These are phyloP conservation scores for Pseudogymnoascus sp. DNA, from an alignment of 2,329 filamentous ascomycete species.

Conservation along the genomic window DNA sequence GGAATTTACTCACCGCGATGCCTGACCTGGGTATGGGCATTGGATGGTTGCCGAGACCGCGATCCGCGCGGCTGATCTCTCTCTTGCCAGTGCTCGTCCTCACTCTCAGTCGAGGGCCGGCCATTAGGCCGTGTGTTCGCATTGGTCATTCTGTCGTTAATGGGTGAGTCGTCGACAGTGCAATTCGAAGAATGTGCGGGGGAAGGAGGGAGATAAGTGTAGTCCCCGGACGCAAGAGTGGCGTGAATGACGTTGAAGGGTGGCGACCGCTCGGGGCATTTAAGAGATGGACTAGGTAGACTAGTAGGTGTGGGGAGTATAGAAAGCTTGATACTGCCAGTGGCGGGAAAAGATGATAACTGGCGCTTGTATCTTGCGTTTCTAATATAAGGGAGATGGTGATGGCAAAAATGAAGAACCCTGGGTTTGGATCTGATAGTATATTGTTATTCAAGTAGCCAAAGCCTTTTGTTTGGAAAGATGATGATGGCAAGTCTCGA, in stretches of 20 bases:
- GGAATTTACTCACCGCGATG: not conserved
- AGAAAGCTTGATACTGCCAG: not conserved
- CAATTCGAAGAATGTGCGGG: not conserved
- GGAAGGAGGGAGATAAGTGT: not conserved
- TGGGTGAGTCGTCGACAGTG: not conserved
- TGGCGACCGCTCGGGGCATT: not conserved
- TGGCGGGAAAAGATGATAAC: not conserved
- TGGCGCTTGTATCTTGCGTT: not conserved
- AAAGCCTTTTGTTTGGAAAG: not conserved
- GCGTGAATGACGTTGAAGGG: not conserved
- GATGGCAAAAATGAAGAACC: not conserved
- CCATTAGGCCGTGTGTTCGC: not conserved
- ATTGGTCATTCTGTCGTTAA: not conserved
- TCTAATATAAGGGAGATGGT: not conserved
- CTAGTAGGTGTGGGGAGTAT: not conserved
- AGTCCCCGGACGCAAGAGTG: not conserved
- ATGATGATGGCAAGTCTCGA: not conserved
- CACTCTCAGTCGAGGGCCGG: not conserved
- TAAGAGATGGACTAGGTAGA: not conserved
- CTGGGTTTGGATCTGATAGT: not conserved
- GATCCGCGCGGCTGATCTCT: not conserved
- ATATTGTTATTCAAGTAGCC: not conserved
- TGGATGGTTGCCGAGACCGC: not conserved
- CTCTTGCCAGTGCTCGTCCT: not conserved
- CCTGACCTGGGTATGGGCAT: not conserved